Conservation (phyloP, 2,329 filamentous ascomycete genomes). For the Calonectria montana region DNA sequence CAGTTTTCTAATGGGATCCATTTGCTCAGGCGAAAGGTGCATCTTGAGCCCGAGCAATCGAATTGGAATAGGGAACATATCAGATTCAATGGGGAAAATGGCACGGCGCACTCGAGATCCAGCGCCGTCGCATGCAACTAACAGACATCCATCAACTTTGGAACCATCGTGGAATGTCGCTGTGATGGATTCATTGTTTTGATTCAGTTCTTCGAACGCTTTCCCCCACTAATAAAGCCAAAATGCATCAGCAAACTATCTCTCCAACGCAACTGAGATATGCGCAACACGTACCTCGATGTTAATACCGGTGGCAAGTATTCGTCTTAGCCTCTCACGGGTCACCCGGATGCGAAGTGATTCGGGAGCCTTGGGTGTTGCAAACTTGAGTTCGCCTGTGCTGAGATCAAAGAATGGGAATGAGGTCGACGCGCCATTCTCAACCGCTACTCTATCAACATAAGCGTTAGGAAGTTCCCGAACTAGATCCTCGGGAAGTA, state of each 20-base stretch:
- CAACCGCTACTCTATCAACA: conserved; percentile 64
- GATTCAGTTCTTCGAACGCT: conserved; percentile 43
- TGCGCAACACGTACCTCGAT: conserved; percentile 51
- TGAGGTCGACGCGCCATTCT: conserved; percentile 57
- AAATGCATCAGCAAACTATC: background rate
- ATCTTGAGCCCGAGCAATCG: conserved; percentile 60
- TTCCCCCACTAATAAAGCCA: conserved; percentile 53
- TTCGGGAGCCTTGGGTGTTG: conserved; percentile 57
- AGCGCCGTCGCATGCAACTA: conserved; percentile 64
- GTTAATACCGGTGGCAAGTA: conserved; percentile 59
- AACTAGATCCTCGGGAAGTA: conserved; percentile 61
- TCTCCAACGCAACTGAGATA: background rate
- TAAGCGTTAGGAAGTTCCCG: conserved; percentile 60
- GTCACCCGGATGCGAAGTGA: conserved; percentile 60
- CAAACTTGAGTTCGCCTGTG: conserved; percentile 54
- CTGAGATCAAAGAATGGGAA: conserved; percentile 69
- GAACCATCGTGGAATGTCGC: conserved; percentile 61
- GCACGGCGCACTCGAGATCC: conserved; percentile 55
- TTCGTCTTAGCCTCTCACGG: conserved; percentile 56
- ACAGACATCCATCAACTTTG: conserved; percentile 52
- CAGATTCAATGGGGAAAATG: conserved; percentile 48
- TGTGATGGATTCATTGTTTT: conserved; percentile 48
- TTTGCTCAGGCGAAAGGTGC: conserved; percentile 53
- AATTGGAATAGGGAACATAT: conserved; percentile 58
- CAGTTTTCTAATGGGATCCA: conserved; percentile 55